These are phyloP conservation scores for Fusarium vanettenii DNA, from an alignment of 2,329 filamentous ascomycete genomes.

Conservation along the genomic window DNA sequence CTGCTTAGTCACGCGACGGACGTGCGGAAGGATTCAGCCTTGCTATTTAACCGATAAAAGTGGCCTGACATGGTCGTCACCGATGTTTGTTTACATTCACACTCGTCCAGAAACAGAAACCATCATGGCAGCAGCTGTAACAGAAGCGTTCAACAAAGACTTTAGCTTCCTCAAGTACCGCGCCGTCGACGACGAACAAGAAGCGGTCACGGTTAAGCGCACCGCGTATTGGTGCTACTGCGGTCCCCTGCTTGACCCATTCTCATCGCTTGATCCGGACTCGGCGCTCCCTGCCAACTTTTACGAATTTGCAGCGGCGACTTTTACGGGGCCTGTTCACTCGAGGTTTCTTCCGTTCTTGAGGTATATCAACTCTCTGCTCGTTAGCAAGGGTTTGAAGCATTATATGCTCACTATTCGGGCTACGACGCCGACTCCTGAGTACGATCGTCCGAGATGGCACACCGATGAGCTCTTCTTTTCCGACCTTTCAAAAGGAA, in stretches of 20 bases:
- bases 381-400: conserved; percentile 48
- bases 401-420: conserved; percentile 62
- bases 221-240: conserved; percentile 58
- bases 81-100: background rate
- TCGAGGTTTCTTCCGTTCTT: conserved; percentile 54
- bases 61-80: background rate
- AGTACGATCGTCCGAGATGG: conserved; percentile 60
- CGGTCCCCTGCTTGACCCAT: conserved; percentile 50
- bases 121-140: background rate
- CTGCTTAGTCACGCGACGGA: background rate
- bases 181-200: background rate
- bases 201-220: conserved; percentile 35
- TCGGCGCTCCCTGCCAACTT: conserved; percentile 48
- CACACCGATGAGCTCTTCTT: conserved; percentile 64
- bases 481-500: conserved; percentile 23
- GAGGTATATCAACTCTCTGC: conserved; percentile 51
- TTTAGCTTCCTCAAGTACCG: conserved; percentile 24
- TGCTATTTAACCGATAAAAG: background rate
- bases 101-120: too few relatives aligned
- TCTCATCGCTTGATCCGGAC: conserved; percentile 9
- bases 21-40: background rate
- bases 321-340: conserved; percentile 50
- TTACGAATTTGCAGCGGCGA: conserved; percentile 51
- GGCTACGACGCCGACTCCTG: conserved; percentile 54
- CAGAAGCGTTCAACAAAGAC: background rate